Evolutionary conservation across 441 rosid species (phyloP).

Genomic region (Mallotus repandus): DNA sequence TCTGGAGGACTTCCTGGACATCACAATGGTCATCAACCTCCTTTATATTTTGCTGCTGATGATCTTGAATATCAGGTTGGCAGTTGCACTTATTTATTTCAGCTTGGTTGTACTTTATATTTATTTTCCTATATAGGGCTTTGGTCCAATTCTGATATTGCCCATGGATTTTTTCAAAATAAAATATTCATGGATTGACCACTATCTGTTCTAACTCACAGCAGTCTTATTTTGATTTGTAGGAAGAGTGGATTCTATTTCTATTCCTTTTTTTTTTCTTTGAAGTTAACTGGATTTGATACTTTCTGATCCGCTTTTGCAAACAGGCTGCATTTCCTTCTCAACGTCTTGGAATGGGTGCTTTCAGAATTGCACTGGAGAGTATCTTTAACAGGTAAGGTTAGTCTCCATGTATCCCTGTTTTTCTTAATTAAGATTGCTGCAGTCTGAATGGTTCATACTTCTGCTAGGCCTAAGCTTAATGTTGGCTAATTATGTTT

Average conservation of each 20-base stretch:
- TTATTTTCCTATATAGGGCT: background rate
- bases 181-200: background rate
- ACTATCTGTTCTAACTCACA: background rate
- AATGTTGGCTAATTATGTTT: no score
- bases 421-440: no score
- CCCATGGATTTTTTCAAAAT: background rate
- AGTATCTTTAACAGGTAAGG: constrained; percentile 54
- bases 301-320: background rate
- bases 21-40: constrained; percentile 38
- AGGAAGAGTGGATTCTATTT: constrained; percentile 5
- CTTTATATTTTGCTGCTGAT: constrained; percentile 58
- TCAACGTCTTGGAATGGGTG: constrained; percentile 53
- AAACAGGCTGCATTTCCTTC: constrained; percentile 52
- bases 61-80: constrained; percentile 63
- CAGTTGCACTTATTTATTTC: background rate
- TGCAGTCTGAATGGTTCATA: no score
- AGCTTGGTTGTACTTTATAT: background rate
- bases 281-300: background rate
- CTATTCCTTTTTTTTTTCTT: background rate
- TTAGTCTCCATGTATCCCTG: background rate
- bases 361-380: constrained; percentile 57
- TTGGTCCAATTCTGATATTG: constrained; percentile 6
- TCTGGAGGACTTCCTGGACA: constrained; percentile 52
- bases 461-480: no score
- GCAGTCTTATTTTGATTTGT: background rate